Evolutionary conservation across 306 rosid species (phyloP), one percentile per base, ranked within the genome.

Genomic region (Vigna reflexopilosa): DNA sequence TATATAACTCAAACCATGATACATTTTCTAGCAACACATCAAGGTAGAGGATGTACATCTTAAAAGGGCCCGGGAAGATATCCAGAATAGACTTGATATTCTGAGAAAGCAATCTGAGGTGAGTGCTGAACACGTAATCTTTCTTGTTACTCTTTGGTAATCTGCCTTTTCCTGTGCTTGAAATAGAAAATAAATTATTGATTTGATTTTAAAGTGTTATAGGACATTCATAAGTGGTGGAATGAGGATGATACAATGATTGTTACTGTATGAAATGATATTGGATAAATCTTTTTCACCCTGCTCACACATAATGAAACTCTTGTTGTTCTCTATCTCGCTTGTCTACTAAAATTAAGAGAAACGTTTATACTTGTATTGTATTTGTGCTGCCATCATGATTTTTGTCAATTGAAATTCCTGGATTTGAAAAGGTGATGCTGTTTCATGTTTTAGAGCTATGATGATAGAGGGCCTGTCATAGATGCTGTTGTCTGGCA

Each of bases 401-500:
- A 71, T 52, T 36, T 30, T 70, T 40, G 38, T 52, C 67, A 64
- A 26, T 22, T 52, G 65, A 69, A 62, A 61, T 83, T 77, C 44
- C 66, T 54, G 57, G 15, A 49, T 67, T 76, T 73, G 40, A 80
- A 32, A 76, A 66, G 50, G 80, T 50, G 73, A 77, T 44, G 64
- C 48, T 63, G 66, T 87, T 77, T 38, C 80, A 16, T 83, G 72
- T 74, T 63, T 67, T 81, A 95, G 99, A 88, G 86, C 88, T 95
- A 91, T 54, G 91, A 93, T 67, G 99, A 95, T 81, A 88, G 88
- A 83, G 99, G 99, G 56, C 99, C 99, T 40, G 75, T 84, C 72
- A 78, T 95, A 79, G 97, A 95, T 85, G 96, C 98, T 72, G 94
- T 95, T 86, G 98, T 91, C 34, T 95, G 99, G 99, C 94, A 93